These are phyloP conservation scores for Arthrobotrys entomopaga DNA, from an alignment of 2,329 filamentous ascomycete genomes.

Conservation along the genomic window DNA sequence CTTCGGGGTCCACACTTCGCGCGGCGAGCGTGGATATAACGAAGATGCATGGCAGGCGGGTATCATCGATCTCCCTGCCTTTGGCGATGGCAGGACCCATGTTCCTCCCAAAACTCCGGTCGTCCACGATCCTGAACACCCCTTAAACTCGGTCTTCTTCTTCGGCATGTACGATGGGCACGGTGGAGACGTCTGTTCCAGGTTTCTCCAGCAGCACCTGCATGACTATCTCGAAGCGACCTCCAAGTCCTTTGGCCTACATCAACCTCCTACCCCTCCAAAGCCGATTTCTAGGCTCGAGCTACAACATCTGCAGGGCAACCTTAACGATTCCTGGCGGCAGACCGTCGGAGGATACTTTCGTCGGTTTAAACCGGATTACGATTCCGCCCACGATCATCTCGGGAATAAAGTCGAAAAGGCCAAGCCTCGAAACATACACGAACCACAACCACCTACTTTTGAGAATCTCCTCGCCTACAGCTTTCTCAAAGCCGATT, in stretches of 20 bases:
- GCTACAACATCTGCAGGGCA: conserved; percentile 75
- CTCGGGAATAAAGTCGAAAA: conserved; percentile 43
- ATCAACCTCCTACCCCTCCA: conserved; percentile 47
- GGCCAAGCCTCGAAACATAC: conserved; percentile 47
- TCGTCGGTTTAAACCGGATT: conserved; percentile 85
- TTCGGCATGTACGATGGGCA: conserved; percentile 97
- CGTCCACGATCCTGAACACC: conserved; percentile 38
- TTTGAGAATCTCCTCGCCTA: conserved; percentile 86
- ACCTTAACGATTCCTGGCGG: conserved; percentile 80
- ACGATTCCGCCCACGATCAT: conserved; percentile 63
- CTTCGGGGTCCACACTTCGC: conserved; percentile 81
- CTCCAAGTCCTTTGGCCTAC: conserved; percentile 69
- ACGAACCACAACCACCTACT: conserved; percentile 64
- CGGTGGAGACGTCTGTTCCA: conserved; percentile 86
- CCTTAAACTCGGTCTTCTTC: conserved; percentile 74
- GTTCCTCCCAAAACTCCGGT: conserved; percentile 16
- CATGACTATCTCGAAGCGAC: conserved; percentile 90
- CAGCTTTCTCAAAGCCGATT: conserved; percentile 90
- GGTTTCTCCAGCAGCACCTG: conserved; percentile 83
- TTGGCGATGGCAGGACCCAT: conserved; percentile 65
- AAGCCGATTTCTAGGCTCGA: conserved; percentile 64
- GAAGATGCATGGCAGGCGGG: conserved; percentile 95
- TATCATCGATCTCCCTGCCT: conserved; percentile 90
- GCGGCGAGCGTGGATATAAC: conserved; percentile 87
- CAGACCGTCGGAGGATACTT: conserved; percentile 93